Conservation (phyloP, 768 basidiomycete species). For the Hydnum rufescens region DNA sequence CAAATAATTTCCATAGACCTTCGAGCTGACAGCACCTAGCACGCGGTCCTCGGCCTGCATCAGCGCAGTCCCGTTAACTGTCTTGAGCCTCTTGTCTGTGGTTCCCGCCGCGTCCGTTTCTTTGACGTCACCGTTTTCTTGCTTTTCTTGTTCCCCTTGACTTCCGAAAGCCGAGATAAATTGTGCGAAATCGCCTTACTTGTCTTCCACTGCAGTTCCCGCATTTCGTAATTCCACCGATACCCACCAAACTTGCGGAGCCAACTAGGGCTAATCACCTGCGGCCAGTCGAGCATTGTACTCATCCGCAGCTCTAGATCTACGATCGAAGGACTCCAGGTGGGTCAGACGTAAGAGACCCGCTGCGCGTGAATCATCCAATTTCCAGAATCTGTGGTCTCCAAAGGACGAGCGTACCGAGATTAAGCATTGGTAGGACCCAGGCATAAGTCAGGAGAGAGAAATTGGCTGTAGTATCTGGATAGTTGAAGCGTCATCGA, state of each 20-base stretch:
- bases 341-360: slow-evolving; percentile 39
- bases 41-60: slow-evolving; percentile 38
- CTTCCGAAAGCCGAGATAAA: slow-evolving; percentile 38
- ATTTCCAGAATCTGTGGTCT: slow-evolving; percentile 13
- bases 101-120: background rate
- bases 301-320: slow-evolving; percentile 33
- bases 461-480: slow-evolving; percentile 35
- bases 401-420: slow-evolving; percentile 58
- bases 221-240: slow-evolving; percentile 7
- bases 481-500: slow-evolving; percentile 40
- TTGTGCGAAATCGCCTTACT: slow-evolving; percentile 13
- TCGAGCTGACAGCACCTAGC: slow-evolving; percentile 31
- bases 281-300: slow-evolving; percentile 31
- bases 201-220: slow-evolving; percentile 15
- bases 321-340: slow-evolving; percentile 38
- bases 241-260: background rate
- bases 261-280: background rate
- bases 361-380: background rate
- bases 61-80: slow-evolving; percentile 11
- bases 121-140: slow-evolving; percentile 13
- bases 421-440: slow-evolving; percentile 31
- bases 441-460: slow-evolving; percentile 44
- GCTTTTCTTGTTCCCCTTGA: slow-evolving; percentile 17
- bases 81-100: background rate
- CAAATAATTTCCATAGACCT: slow-evolving; percentile 28